Percentiles rank a stretch among this genome's conserved stretches.
Conservation (phyloP, 352 stramenopile species). For the Phytopythium boreale region DNA sequence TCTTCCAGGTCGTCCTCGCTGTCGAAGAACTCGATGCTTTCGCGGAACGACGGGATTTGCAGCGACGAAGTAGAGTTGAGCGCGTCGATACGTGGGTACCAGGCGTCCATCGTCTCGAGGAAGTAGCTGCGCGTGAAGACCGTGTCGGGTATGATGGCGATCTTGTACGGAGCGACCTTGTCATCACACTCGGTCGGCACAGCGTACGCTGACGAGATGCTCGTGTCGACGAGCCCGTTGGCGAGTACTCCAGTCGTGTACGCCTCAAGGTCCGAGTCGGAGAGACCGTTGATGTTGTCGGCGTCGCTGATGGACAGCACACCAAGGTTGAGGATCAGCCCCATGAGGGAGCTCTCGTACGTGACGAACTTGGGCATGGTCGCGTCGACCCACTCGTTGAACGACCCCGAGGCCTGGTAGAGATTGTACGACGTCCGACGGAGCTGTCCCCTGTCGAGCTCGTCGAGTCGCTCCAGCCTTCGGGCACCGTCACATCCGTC, state of each 20-base stretch:
- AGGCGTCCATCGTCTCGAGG: slow-evolving; percentile 33
- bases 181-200: slow-evolving; percentile 29
- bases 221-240: slow-evolving; percentile 28
- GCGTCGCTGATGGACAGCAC: slow-evolving; percentile 38
- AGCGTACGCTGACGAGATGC: slow-evolving; percentile 29
- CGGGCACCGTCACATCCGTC: slow-evolving; percentile 25
- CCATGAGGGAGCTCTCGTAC: slow-evolving; percentile 49
- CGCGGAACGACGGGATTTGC: slow-evolving; percentile 44
- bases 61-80: slow-evolving; percentile 20
- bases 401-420: slow-evolving; percentile 15
- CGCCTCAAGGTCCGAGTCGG: slow-evolving; percentile 13
- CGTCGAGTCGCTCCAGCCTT: slow-evolving; percentile 23
- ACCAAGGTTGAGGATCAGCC: slow-evolving; percentile 47
- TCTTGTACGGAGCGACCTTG: slow-evolving; percentile 57
- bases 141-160: slow-evolving; percentile 47
- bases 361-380: slow-evolving; percentile 18
- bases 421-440: slow-evolving; percentile 29
- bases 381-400: slow-evolving; percentile 18
- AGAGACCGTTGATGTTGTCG: slow-evolving; percentile 37
- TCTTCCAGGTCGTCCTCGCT: slow-evolving; percentile 36
- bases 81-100: slow-evolving; percentile 50
- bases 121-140: slow-evolving; percentile 63
- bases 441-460: slow-evolving; percentile 9
- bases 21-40: slow-evolving; percentile 62
- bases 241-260: neutral